A percentile compares a stretch with the other conserved stretches of the same genome.
Evolutionary conservation across 352 stramenopile genomes (phyloP).

Genomic region (Globisporangium uncinulatum): DNA sequence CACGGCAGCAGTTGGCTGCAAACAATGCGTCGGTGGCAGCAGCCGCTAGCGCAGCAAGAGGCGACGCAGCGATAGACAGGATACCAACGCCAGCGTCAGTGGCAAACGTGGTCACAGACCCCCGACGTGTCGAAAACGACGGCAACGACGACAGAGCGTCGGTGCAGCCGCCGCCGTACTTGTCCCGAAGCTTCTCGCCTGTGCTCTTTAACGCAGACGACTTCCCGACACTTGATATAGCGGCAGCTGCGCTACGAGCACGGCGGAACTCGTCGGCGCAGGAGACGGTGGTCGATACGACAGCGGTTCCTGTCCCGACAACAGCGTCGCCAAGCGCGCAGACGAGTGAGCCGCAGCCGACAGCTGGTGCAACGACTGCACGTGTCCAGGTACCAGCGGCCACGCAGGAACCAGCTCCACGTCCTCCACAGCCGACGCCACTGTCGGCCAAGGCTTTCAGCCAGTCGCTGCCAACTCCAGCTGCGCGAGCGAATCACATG

Average conservation of each 20-base stretch:
- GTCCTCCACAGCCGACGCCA: no score
- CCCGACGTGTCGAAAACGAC: background rate
- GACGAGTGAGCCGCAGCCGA: no score
- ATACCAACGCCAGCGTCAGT: background rate
- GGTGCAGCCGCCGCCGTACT: background rate
- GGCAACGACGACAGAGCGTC: background rate
- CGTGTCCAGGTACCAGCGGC: no score
- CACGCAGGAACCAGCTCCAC: no score
- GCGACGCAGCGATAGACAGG: background rate
- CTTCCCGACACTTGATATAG: background rate
- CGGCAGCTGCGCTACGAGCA: background rate
- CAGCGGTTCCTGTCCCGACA: background rate
- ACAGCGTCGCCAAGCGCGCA: background rate
- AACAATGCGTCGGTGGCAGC: background rate
- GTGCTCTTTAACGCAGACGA: background rate
- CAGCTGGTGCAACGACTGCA: no score
- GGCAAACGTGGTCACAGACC: background rate
- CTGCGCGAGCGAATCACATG: background rate
- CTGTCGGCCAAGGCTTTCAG: no score
- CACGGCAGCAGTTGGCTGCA: background rate
- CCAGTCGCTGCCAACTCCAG: no score
- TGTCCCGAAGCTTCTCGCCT: background rate
- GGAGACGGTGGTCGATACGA: background rate
- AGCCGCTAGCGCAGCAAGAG: background rate
- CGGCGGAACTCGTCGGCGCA: background rate